Evolutionary conservation across 805 yeast genomes (phyloP).

Genomic region (Wickerhamomyces hampshirensis): DNA sequence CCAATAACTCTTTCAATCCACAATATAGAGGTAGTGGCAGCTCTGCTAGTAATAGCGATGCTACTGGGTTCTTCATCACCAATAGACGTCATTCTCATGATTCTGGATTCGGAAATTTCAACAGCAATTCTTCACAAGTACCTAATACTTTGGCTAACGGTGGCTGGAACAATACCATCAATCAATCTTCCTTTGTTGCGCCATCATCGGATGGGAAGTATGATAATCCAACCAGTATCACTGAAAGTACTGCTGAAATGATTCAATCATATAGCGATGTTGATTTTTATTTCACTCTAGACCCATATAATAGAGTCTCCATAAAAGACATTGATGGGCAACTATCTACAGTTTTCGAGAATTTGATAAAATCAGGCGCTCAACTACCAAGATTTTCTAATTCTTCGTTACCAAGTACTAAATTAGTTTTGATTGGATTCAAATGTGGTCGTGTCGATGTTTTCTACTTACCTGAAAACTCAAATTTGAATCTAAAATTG

Average conservation of each 20-base stretch:
- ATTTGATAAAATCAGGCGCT: conserved; percentile 12
- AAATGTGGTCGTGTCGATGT: conserved; percentile 79
- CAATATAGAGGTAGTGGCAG: background rate
- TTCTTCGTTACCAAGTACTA: conserved; percentile 23
- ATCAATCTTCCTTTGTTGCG: background rate
- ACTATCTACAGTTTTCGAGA: conserved; percentile 8
- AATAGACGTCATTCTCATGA: background rate
- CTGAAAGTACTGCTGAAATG: conserved; percentile 15
- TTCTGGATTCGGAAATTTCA: background rate
- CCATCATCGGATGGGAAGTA: conserved; percentile 1
- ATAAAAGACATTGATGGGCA: conserved; percentile 13
- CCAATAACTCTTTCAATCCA: background rate
- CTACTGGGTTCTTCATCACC: background rate
- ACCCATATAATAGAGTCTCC: conserved; percentile 20
- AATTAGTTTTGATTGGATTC: conserved; percentile 63
- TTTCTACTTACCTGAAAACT: conserved; percentile 48
- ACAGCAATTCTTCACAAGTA: background rate
- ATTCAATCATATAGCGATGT: conserved; percentile 16
- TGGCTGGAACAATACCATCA: conserved; percentile 5
- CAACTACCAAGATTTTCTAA: conserved; percentile 21
- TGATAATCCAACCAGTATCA: conserved; percentile 3
- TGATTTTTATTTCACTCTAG: conserved; percentile 22
- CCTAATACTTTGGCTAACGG: no score
- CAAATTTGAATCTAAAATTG: conserved; percentile 36
- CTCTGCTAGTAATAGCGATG: background rate